Base-by-base conservation (phyloP, 2,329 filamentous ascomycete genomes). In the Colletotrichum magnum region DNA sequence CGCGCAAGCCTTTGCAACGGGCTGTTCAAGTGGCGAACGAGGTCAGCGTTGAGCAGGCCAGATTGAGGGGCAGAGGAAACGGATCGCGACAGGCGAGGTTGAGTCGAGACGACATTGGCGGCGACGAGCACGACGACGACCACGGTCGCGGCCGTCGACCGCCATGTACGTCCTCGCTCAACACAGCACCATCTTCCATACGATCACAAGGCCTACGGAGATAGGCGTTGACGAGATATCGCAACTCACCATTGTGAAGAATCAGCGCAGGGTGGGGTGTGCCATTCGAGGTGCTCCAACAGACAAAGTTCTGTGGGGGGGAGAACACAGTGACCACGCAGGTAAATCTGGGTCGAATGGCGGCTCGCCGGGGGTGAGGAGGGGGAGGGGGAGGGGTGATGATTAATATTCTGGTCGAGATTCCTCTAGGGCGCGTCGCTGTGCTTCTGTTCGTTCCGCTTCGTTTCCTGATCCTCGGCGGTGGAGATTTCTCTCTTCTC, bases 211-310 rank as follows among this genome's bases (percentile, higher is more conserved):
- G 15, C 41, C 41, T 6, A 43, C 60, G 48, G 65, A 39, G 53
- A 59, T 58, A 50, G 61, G 65, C 41, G 26, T 65, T 58, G 65
- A 50, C n/a, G 48, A 36, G 7, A 48, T 54, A 58, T 45, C n/a
- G 53, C 47, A 57, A 64, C 66, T 69, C 62, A 69, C 66, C 66
- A 69, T 69, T 56, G 48, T 69, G 62, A 66, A 56, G 62, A 66
- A 56, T 66, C 62, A 60, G 18, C 18, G 41, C n/a, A 54, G 50
- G 62, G 66, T 69, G 56, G 66, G 62, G 66, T 69, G n/a, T 48
- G 43, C 66, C 66, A 69, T 69, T 66, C 66, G 61, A 41, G n/a
- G 66, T 66, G 66, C 56, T 66, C 62, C 66, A 60, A 69, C 66
- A 60, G 62, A 57, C 61, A 56, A 51, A 66, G 50, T 66, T 59